Base-by-base conservation (phyloP, 2,329 filamentous ascomycete genomes). In the Botrytis galanthina region DNA sequence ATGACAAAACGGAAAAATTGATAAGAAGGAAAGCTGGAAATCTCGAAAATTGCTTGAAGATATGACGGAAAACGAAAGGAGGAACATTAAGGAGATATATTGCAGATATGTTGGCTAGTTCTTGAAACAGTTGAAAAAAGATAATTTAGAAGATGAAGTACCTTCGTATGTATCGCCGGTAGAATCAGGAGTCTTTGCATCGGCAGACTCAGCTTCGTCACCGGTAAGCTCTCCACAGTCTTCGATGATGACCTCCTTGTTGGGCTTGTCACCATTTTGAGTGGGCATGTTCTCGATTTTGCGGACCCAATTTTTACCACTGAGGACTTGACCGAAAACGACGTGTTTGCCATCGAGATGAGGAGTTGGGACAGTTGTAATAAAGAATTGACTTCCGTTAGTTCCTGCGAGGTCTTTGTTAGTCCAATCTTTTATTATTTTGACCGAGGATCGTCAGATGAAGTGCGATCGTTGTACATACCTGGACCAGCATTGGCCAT, bases 401-500 rank as follows among this genome's bases (percentile, higher is more conserved):
- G 96, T 97, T 79, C 92, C 91, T 93, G 77, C 29, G 44, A 16
- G 26, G 35, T 64, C 71, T 72, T 75, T 73, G 71, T 77, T 64
- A 67, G 42, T 69, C 18, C 39, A 12, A 60, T 62, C 26, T n/a
- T 51, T 32, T 20, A 26, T 22, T 32, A 18, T 44, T 10, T 39
- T 35, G 29, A 14, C 26, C 14, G 32, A 18, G 14, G 22, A 61
- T 39, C 29, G 35, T 46, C 26, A 62, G 29, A 57, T 14, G 35
- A 73, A 32, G 12, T 9, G 29, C 22, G 64, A 70, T 39, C 2
- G 26, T n/a, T 42, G 68, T 42, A 84, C 89, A 78, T 87, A 92
- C 92, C 93, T 63, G 94, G 93, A 64, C 96, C 96, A 77, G 96
- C 95, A 82, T 99, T 99, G 80, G 96, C 96, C 96, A 99, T 99